Base-by-base conservation (phyloP, 78 protist genomes). In the Pelomyxa schiedti region DNA sequence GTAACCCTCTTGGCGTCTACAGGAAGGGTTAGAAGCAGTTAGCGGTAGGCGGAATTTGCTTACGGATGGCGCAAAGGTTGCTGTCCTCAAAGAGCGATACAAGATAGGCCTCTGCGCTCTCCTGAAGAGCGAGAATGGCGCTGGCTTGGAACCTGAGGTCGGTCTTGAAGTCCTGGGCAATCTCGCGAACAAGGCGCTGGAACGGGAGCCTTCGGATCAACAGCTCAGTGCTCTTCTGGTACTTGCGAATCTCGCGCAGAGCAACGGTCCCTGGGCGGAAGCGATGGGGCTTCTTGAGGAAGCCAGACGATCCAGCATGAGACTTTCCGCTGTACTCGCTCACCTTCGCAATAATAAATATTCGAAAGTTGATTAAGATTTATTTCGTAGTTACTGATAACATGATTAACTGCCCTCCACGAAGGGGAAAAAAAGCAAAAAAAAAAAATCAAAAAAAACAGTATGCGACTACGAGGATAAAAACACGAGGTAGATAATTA, bases 31-130 rank as follows among this genome's bases (percentile, higher is more conserved):
- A n/a, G n/a, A n/a, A n/a, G n/a, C n/a, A n/a, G n/a, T n/a, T n/a
- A n/a, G n/a, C n/a, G n/a, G n/a, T n/a, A n/a, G n/a, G n/a, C n/a
- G n/a, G n/a, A n/a, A n/a, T n/a, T n/a, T n/a, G n/a, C n/a, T n/a
- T n/a, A n/a, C n/a, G 93, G 79, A 89, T 77, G 63, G 88, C 87
- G 74, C 88, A 81, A 8, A 90, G 42, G 83, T 90, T 85, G 79
- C 91, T 72, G 77, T 89, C 96, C 80, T 89, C 96, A 47, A 93
- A 85, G 36, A 93, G 88, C 75, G 90, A 87, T 35, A 93, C 92
- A 39, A 93, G 75, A 78, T 89, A 89, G 6, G 90, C 86, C 80
- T 93, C 96, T 29, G 93, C 42, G 4, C 94, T 92, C 71, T 92
- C 93, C 75, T 92, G 96, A 35, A 92, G 88, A 4, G 97, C 97